These are phyloP conservation scores for Aspergillus brunneoviolaceus DNA, from an alignment of 2,329 filamentous ascomycete species.

Conservation along the genomic window DNA sequence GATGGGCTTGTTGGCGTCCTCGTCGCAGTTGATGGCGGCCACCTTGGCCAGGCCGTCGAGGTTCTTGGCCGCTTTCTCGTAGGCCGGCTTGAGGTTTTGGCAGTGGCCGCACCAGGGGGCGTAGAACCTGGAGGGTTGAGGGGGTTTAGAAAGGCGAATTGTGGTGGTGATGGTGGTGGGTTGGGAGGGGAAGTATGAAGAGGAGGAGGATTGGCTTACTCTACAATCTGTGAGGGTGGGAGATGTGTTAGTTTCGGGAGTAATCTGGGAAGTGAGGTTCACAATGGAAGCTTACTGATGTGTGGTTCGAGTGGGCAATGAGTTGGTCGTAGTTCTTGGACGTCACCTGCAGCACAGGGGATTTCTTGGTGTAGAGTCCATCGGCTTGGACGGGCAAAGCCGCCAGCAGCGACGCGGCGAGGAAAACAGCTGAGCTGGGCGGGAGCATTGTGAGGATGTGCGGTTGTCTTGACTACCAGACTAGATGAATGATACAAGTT, in stretches of 20 bases:
- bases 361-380: conserved; percentile 80
- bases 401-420: conserved; percentile 62
- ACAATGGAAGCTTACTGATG: conserved; percentile 63
- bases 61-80: conserved; percentile 87
- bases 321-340: conserved; percentile 75
- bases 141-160: not conserved
- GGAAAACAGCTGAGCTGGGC: conserved; percentile 48
- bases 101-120: conserved; percentile 98
- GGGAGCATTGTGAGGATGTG: conserved; percentile 31
- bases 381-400: conserved; percentile 65
- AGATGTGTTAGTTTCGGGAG: conserved; percentile 18
- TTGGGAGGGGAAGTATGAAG: conserved; percentile 33
- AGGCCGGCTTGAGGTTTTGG: conserved; percentile 90
- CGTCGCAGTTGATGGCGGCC: conserved; percentile 91
- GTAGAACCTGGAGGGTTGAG: conserved; percentile 69
- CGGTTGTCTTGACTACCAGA: not conserved
- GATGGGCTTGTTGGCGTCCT: conserved; percentile 84
- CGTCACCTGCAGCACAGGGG: conserved; percentile 80
- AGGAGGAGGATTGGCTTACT: conserved; percentile 42
- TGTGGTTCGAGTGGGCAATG: conserved; percentile 86
- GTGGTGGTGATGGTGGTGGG: not conserved
- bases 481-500: not conserved
- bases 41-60: conserved; percentile 93
- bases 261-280: not conserved
- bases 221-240: conserved; percentile 46